Evolutionary conservation across 2,329 filamentous ascomycete species (phyloP), one percentile per base, ranked within the genome.

Genomic region (Xylaria polymorpha): DNA sequence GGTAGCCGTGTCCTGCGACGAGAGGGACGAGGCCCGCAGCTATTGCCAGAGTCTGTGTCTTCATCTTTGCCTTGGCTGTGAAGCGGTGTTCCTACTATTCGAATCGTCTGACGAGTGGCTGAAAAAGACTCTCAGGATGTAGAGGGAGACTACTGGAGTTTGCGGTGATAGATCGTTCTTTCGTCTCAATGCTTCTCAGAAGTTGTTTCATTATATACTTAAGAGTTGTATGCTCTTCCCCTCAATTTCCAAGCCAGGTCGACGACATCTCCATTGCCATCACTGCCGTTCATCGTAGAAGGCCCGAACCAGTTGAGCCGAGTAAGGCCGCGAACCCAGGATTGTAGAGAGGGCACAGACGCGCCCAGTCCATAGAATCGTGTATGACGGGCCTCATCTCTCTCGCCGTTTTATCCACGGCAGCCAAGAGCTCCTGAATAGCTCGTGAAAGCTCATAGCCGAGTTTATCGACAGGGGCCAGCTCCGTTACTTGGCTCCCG

Each of bases 1-100:
- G 55, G 25, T 66, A 66, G 20, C 63, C 63, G 50, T 66, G 63
- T 25, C 63, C 63, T 4, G 37, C 20, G 18, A 66, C 63, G 12
- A 61, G 9, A 9, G 56, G 35, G 22, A 14, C 55, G 56, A 66
- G 46, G 63, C 63, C 44, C n/a, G 41, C 32, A 8, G 56, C 63
- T 15, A 61, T n/a, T 2, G 43, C 25, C 1, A 66, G 56, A 22
- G 56, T n/a, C n/a, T 53, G 8, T 15, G 56, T 61, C 10, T 22
- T 46, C 63, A 61, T 55, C 32, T 44, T 60, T 22, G 29, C 10
- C 43, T 50, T 22, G 1, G 15, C 59, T 9, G 32, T 50, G 3
- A 14, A 29, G 25, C 25, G 25, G 25, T 29, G 25, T 60, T 37
- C 9, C 44, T 4, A 4, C 22, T 39, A 32, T 7, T 53, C 2